Base-by-base conservation (phyloP, 1,284 basidiomycete species). In the Ustilago vetiveriae region DNA sequence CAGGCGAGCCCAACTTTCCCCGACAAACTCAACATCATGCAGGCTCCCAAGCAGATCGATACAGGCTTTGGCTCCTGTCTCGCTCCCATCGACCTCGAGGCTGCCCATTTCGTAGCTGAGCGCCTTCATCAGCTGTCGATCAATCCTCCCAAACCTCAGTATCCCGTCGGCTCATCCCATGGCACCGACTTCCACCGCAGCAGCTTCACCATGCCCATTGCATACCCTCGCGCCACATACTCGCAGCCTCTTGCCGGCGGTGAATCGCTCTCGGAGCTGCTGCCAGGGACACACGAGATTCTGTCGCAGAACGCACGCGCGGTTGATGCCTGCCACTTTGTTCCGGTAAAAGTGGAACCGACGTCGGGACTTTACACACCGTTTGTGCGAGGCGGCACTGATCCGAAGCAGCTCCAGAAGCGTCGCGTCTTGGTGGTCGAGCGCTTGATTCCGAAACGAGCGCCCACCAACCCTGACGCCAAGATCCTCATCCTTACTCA, bases 11-110 rank as follows among this genome's bases (percentile, higher is more conserved):
- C 23, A 17, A 37, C 29, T 22, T 32, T 14, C 16, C 10, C 26
- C 6, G 21, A 30, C 14, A 24, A 33, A 17, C 17, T 39, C 30
- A 11, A 22, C 35, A 47, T 10, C 32, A 69, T 69, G 66, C 59
- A 58, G 54, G 59, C 55, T 6, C 66, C 66, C 14, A 63, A 64
- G 48, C 58, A 63, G 43, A 69, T 64, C 48, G 41, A 69, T 48
- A 69, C 66, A 13, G 55, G 55, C 52, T 69, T 69, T 42, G 66
- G 66, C 46, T 64, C 42, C 9, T 53, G 53, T 40, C 60, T 69
- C 24, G 60, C 66, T 13, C 56, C 66, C 38, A 59, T 69, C 44
- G 56, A 69, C 60, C 55, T 69, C 21, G 48, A 55, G 47, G 66
- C 59, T 26, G 66, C 66, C 23, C 49, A 54, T 43, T 39, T 49